Evolutionary conservation across 805 yeast genomes (phyloP).

Genomic region (Ogataea siamensis): DNA sequence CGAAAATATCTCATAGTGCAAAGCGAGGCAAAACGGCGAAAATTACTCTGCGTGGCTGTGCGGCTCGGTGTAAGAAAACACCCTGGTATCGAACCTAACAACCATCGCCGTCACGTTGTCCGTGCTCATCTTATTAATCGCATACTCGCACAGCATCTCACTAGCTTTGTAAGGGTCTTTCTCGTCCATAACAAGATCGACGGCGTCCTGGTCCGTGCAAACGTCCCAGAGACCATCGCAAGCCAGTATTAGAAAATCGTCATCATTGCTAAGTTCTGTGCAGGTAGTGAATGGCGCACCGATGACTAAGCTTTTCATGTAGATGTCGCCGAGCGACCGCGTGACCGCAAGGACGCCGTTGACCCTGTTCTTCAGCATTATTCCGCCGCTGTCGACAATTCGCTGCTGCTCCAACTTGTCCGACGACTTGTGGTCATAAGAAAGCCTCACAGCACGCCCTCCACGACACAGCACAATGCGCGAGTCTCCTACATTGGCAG

Average conservation of each 20-base stretch:
- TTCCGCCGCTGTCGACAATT: slow-evolving; percentile 76
- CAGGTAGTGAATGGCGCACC: slow-evolving; percentile 92
- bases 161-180: slow-evolving; percentile 66
- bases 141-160: slow-evolving; percentile 61
- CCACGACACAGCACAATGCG: slow-evolving; percentile 74
- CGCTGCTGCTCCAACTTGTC: slow-evolving; percentile 76
- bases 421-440: slow-evolving; percentile 92
- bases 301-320: slow-evolving; percentile 83
- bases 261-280: slow-evolving; percentile 64
- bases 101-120: slow-evolving; percentile 96
- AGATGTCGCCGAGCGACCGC: slow-evolving; percentile 89
- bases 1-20: slow-evolving; percentile 14
- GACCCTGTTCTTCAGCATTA: slow-evolving; percentile 85
- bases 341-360: slow-evolving; percentile 96
- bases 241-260: slow-evolving; percentile 82
- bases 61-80: slow-evolving; percentile 34
- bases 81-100: slow-evolving; percentile 50
- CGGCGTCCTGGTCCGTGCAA: slow-evolving; percentile 78
- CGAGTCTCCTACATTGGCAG: slow-evolving; percentile 95
- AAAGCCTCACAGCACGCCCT: slow-evolving; percentile 73
- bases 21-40: no score
- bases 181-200: slow-evolving; percentile 59
- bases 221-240: slow-evolving; percentile 99
- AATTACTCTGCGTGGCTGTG: slow-evolving; percentile 8
- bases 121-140: slow-evolving; percentile 75